A percentile compares a stretch with the other conserved stretches of the same genome.
Evolutionary conservation across 768 basidiomycete species (phyloP).

Genomic region (Auriscalpium microsporum): DNA sequence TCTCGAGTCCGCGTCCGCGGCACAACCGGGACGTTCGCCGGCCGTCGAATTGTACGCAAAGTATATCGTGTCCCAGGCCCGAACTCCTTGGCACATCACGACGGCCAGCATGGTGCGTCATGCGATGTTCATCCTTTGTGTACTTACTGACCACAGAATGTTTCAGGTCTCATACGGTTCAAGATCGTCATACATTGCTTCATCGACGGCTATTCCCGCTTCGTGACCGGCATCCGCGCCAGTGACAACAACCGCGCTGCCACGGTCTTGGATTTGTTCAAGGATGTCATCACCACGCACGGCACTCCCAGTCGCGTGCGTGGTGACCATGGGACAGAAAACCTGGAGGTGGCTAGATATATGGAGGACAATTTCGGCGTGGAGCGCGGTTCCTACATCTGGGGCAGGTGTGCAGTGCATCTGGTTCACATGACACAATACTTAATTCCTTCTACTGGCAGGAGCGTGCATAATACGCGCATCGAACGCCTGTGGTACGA

Average conservation of each 20-base stretch:
- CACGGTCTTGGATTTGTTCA: slow-evolving; percentile 4
- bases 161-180: slow-evolving; percentile 19
- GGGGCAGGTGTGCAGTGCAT: slow-evolving; percentile 18
- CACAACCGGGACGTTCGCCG: slow-evolving; percentile 7
- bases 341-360: slow-evolving; percentile 16
- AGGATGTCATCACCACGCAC: too few species aligned
- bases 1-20: slow-evolving; percentile 17
- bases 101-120: slow-evolving; percentile 22
- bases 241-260: slow-evolving; percentile 22
- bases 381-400: slow-evolving; percentile 21
- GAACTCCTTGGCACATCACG: slow-evolving; percentile 20
- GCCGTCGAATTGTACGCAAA: slow-evolving; percentile 5
- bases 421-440: too few species aligned
- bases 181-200: slow-evolving; percentile 25
- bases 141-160: not conserved
- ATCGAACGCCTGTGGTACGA: slow-evolving; percentile 34
- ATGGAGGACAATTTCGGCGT: slow-evolving; percentile 18
- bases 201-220: slow-evolving; percentile 21
- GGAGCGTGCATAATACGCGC: slow-evolving; percentile 28
- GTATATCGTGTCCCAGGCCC: slow-evolving; percentile 17
- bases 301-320: slow-evolving; percentile 17
- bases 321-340: slow-evolving; percentile 21
- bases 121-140: not conserved
- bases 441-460: too few species aligned
- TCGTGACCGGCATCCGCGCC: slow-evolving; percentile 18